Conservation (phyloP, 2,329 filamentous ascomycete genomes). For the Alternaria sp. region DNA sequence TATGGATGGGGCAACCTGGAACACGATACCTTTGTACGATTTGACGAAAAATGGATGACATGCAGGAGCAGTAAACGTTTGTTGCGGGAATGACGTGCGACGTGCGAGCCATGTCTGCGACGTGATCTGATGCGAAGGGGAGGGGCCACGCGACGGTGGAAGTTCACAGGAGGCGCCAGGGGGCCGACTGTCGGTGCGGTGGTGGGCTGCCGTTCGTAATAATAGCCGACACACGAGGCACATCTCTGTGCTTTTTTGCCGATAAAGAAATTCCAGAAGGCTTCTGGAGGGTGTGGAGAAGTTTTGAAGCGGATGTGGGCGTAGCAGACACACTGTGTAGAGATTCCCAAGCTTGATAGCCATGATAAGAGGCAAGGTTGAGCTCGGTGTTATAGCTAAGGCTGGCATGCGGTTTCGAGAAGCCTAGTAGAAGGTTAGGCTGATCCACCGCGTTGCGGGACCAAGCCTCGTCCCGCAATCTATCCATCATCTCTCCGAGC, state of each 20-base stretch:
- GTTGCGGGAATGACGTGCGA: conserved; percentile 15
- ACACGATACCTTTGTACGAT: neutral
- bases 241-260: conserved; percentile 5
- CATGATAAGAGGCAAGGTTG: neutral
- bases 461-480: conserved; percentile 21
- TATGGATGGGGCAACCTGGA: neutral
- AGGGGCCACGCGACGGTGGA: conserved; percentile 12
- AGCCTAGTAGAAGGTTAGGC: conserved; percentile 13
- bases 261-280: neutral
- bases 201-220: conserved; percentile 4
- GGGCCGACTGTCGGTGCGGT: neutral
- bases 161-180: conserved; percentile 10
- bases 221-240: conserved; percentile 3
- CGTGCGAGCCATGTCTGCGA: conserved; percentile 14
- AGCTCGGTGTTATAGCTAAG: neutral
- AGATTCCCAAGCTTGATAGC: neutral
- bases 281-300: neutral
- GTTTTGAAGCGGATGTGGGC: neutral
- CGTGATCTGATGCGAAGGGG: conserved; percentile 18
- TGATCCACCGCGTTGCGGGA: conserved; percentile 19
- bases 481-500: conserved; percentile 18
- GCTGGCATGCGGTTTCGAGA: conserved; percentile 17
- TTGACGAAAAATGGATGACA: neutral
- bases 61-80: conserved; percentile 1
- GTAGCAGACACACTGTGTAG: neutral